Percentiles rank a stretch among this genome's conserved stretches.
Conservation (phyloP, 176 grass and related monocot genomes). For the Oryza australiensis region DNA sequence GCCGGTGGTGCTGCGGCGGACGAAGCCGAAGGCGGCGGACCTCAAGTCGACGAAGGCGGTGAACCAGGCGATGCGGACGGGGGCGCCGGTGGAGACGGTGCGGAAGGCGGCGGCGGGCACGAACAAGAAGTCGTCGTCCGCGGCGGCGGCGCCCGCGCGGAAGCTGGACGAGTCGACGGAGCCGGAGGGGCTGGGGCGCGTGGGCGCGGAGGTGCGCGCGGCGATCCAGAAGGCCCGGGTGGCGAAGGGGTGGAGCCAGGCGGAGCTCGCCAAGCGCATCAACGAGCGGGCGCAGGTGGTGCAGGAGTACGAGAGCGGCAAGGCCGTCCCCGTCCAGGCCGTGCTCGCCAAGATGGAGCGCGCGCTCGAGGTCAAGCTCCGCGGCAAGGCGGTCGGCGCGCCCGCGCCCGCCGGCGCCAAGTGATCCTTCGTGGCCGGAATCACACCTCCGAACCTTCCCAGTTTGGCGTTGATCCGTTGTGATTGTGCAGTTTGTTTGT, state of each 20-base stretch:
- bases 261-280: constrained; percentile 80
- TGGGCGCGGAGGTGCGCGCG: constrained; percentile 57
- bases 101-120: constrained; percentile 65
- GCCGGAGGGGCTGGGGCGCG: constrained; percentile 55
- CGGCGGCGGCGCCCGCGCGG: constrained; percentile 34
- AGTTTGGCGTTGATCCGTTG: not conserved
- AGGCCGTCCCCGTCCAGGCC: constrained; percentile 68
- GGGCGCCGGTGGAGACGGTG: constrained; percentile 62
- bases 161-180: constrained; percentile 89
- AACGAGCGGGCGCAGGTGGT: constrained; percentile 80
- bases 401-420: constrained; percentile 21
- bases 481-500: not conserved
- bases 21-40: constrained; percentile 57
- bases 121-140: constrained; percentile 44
- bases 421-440: not conserved
- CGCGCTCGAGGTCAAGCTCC: constrained; percentile 77
- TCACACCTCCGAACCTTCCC: not conserved
- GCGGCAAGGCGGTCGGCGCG: constrained; percentile 56
- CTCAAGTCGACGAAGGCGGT: constrained; percentile 74
- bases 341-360: constrained; percentile 91
- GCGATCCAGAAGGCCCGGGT: constrained; percentile 78
- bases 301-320: constrained; percentile 88
- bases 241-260: constrained; percentile 87
- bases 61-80: constrained; percentile 67
- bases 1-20: constrained; percentile 69